These are phyloP conservation scores for Volvox africanus DNA, from an alignment of 139 green algal species.

Conservation along the genomic window DNA sequence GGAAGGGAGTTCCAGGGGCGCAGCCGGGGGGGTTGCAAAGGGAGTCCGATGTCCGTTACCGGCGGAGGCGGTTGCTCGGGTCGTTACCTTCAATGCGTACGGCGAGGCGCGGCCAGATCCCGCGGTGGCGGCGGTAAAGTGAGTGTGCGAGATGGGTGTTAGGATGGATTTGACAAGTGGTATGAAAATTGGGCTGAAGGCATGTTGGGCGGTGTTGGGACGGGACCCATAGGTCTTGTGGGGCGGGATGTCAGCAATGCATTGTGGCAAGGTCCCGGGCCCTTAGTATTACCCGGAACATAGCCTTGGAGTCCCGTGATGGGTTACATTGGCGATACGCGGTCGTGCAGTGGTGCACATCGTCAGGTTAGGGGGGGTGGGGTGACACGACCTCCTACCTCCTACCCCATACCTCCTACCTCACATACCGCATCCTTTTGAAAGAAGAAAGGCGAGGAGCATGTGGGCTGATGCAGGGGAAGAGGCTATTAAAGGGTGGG, in stretches of 20 bases:
- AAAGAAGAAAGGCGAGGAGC: neutral
- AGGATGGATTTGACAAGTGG: neutral
- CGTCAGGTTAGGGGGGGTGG: no score
- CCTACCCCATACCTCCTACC: no score
- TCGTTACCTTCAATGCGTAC: constrained; percentile 29
- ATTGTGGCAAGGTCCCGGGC: no score
- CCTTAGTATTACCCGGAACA: no score
- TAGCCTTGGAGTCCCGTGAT: no score
- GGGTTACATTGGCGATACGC: no score
- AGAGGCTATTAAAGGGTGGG: neutral
- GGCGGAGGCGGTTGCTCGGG: neutral
- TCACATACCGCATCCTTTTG: no score
- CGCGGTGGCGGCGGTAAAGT: constrained; percentile 3
- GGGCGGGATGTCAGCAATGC: no score
- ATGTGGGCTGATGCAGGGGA: neutral
- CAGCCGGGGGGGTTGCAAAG: neutral
- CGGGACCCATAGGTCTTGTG: no score
- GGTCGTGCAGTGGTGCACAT: no score
- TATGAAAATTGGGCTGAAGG: neutral
- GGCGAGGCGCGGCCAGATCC: neutral
- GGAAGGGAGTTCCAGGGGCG: neutral
- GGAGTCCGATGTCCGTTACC: neutral
- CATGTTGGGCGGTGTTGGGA: no score
- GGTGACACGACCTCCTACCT: no score
- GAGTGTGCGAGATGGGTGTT: neutral